Evolutionary conservation across 1,284 basidiomycete genomes (phyloP).

Genomic region (Termitomyces sp.): DNA sequence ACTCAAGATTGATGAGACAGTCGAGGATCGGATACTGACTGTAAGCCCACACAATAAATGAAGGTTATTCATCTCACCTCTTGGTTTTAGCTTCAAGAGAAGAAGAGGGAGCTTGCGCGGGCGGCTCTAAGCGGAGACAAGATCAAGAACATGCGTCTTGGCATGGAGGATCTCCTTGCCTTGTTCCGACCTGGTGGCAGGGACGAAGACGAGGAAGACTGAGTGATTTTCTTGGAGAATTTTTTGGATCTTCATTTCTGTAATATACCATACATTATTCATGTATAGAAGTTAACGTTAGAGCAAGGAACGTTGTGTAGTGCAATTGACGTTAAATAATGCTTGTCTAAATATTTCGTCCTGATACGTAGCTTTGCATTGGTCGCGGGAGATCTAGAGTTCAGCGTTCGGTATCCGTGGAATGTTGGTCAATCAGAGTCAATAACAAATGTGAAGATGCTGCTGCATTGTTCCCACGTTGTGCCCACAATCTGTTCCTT

Average conservation of each 20-base stretch:
- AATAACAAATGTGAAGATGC: neutral
- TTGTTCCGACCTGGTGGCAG: constrained; percentile 59
- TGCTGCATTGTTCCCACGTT: constrained; percentile 18
- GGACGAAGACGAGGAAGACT: constrained; percentile 55
- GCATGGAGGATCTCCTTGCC: constrained; percentile 78
- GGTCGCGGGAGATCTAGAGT: neutral
- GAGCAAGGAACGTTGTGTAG: neutral
- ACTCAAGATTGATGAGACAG: constrained; percentile 82
- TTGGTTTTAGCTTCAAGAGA: constrained; percentile 63
- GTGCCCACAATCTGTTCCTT: constrained; percentile 14
- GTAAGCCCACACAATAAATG: constrained; percentile 30
- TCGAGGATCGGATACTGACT: constrained; percentile 84
- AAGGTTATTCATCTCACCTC: neutral
- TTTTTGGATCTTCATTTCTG: neutral
- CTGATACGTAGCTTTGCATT: too few species aligned
- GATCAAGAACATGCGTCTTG: constrained; percentile 81
- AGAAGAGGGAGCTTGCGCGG: constrained; percentile 80
- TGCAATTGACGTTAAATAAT: neutral
- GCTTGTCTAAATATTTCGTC: too few species aligned
- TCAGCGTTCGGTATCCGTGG: neutral
- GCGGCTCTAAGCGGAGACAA: constrained; percentile 88
- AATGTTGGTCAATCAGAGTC: neutral
- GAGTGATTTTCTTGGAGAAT: constrained; percentile 19
- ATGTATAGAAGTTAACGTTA: neutral
- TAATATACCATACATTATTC: neutral